Evolutionary conservation across 768 basidiomycete species (phyloP).

Genomic region (Lactarius indigo): DNA sequence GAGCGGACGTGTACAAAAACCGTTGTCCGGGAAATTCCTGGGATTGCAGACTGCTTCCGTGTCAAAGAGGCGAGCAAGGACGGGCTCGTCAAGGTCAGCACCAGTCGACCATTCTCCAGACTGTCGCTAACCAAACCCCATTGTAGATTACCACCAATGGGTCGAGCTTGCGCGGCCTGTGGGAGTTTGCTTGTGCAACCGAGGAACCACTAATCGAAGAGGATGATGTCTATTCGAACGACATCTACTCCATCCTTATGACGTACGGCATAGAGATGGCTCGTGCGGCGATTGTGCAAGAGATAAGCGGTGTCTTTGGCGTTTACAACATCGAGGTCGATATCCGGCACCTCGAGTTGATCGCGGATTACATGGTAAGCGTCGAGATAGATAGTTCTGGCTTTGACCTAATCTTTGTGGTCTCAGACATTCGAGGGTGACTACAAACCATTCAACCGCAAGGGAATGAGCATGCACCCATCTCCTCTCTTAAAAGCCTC

Average conservation of each 20-base stretch:
- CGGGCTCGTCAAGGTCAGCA: constrained; percentile 48
- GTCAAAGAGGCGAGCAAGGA: constrained; percentile 56
- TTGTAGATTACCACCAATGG: constrained; percentile 82
- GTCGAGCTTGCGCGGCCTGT: constrained; percentile 87
- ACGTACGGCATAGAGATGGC: constrained; percentile 99
- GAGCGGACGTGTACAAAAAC: constrained; percentile 83
- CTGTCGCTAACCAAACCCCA: neutral
- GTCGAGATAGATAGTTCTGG: constrained; percentile 4
- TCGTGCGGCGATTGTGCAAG: constrained; percentile 81
- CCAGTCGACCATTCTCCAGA: constrained; percentile 1
- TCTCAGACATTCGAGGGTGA: constrained; percentile 96
- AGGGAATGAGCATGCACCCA: constrained; percentile 86
- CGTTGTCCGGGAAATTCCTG: constrained; percentile 84
- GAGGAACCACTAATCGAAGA: constrained; percentile 59
- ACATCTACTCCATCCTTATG: constrained; percentile 85
- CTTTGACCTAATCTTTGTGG: neutral
- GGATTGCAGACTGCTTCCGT: constrained; percentile 85
- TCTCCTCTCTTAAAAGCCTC: constrained; percentile 98
- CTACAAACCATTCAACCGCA: constrained; percentile 97
- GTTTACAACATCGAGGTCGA: constrained; percentile 97
- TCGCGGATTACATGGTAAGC: constrained; percentile 98
- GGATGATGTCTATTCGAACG: constrained; percentile 86
- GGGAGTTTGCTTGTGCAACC: constrained; percentile 57
- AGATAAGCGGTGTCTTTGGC: constrained; percentile 88
- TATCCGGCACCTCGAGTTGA: constrained; percentile 88